Base-by-base conservation (phyloP, 1,284 basidiomycete genomes). In the Malassezia globosa region DNA sequence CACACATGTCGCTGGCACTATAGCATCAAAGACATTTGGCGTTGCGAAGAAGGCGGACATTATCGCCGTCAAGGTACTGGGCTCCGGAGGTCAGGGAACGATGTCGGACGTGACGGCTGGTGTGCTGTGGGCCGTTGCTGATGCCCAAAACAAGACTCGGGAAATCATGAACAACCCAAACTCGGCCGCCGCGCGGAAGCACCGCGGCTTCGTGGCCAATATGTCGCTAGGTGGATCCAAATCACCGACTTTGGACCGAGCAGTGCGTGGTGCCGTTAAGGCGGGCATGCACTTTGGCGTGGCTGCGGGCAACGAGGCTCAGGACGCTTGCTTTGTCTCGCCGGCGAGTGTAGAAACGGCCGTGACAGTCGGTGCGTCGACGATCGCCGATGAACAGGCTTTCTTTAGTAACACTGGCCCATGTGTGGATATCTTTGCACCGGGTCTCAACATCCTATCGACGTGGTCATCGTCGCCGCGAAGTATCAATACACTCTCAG, bases 161-260 rank as follows among this genome's bases (percentile, higher is more conserved):
- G 82, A 85, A 35, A 76, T 75, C 18, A 77, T 78, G 13, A 82
- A 87, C 73, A 72, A 80, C 61, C 78, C 75, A 49, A 75, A 72
- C 43, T 79, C 78, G n/a, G 81, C 82, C 46, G 80, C 78, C 69
- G 83, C 82, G 55, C 61, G 62, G 60, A 77, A 76, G 54, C 83
- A 87, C 78, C 90, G 89, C 77, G 92, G 92, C 31, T 92, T 89
- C 33, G 90, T 96, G 59, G 88, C 86, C 55, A 95, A 92, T 79
- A 95, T 97, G 92, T 87, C 83, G 71, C 82, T 97, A 46, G 92
- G 92, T 59, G 92, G 92, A 68, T 87, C 87, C 62, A 92, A 89
- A 77, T 88, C 87, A n/a, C 78, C 77, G 34, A 80, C 85, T 37
- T 79, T 96, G 48, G 87, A 97, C 65, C 77, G 79, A 31, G 81